Conservation (phyloP, 2,329 filamentous ascomycete species). For the Seiridium unicorne region DNA sequence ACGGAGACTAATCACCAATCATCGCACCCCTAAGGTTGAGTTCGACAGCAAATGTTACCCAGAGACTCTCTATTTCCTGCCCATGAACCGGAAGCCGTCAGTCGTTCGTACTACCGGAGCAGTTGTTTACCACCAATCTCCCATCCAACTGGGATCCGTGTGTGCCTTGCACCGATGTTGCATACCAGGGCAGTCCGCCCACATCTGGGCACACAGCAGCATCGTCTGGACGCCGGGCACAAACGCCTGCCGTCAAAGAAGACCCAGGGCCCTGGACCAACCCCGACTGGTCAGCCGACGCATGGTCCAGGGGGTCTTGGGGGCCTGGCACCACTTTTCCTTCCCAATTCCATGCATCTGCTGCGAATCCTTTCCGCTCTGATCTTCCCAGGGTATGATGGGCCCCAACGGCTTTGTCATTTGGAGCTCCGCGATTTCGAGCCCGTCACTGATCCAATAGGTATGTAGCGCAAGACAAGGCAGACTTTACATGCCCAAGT, state of each 20-base stretch:
- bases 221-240: background rate
- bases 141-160: no score
- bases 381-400: background rate
- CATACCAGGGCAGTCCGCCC: no score
- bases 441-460: background rate
- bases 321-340: no score
- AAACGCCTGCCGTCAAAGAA: background rate
- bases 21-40: background rate
- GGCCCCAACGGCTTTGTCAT: background rate
- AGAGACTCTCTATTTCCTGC: no score
- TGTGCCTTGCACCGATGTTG: background rate
- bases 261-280: constrained; percentile 3
- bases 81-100: no score
- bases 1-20: constrained; percentile 5
- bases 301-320: constrained; percentile 3
- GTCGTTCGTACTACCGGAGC: no score
- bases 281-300: background rate
- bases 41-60: background rate
- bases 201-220: no score
- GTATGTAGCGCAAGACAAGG: no score
- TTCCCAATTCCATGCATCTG: background rate
- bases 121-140: no score
- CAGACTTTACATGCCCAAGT: no score
- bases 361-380: constrained; percentile 1
- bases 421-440: background rate